These are phyloP conservation scores for Eimeria sp. DNA, from an alignment of 169 alveolate genomes.

Conservation along the genomic window DNA sequence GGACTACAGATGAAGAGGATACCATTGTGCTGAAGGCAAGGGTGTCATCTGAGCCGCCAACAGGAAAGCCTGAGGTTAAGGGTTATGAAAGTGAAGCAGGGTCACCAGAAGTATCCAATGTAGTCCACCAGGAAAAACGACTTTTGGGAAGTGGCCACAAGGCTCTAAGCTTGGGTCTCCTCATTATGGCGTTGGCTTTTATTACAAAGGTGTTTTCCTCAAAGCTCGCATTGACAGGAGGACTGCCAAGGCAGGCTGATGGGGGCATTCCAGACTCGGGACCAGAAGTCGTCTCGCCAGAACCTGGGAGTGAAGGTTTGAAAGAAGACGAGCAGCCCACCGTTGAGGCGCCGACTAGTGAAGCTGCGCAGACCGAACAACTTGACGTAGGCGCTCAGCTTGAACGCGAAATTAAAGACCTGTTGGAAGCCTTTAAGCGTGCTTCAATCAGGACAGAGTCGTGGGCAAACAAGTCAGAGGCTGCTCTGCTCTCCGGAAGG, in stretches of 20 bases:
- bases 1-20: not conserved
- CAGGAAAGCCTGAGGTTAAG: not conserved
- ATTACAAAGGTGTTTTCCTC: not conserved
- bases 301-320: not conserved
- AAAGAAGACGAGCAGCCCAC: not conserved
- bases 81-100: not conserved
- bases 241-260: not conserved
- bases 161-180: not conserved
- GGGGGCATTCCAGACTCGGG: not conserved
- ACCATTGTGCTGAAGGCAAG: not conserved
- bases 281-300: not conserved
- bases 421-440: not conserved
- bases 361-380: not conserved
- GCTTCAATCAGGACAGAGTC: not conserved
- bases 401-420: too few species aligned
- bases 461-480: constrained; percentile 24
- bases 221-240: not conserved
- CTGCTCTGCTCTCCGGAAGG: constrained; percentile 1
- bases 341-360: not conserved
- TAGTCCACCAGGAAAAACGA: not conserved
- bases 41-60: not conserved
- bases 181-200: not conserved
- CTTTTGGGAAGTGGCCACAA: not conserved
- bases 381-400: not conserved
- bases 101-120: not conserved